A percentile compares a stretch with the other conserved stretches of the same genome.
Evolutionary conservation across 768 basidiomycete species (phyloP).

Genomic region (Boletellus sp.): DNA sequence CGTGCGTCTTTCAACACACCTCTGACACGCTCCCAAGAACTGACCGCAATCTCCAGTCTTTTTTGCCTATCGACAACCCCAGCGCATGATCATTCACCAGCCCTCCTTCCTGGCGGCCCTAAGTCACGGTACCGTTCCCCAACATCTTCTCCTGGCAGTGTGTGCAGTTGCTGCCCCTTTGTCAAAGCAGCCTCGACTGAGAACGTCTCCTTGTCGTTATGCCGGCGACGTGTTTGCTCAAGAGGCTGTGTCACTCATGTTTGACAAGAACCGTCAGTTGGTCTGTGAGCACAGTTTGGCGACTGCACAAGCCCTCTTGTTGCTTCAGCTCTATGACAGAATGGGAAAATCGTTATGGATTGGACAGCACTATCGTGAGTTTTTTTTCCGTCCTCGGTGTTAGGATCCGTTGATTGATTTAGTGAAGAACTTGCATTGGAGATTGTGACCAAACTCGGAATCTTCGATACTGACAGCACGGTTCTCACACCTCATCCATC

Average conservation of each 20-base stretch:
- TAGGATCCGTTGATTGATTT: conserved; percentile 12
- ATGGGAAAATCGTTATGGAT: conserved; percentile 36
- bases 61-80: conserved; percentile 78
- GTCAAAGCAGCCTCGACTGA: conserved; percentile 62
- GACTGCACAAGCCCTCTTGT: conserved; percentile 71
- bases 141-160: conserved; percentile 67
- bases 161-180: conserved; percentile 77
- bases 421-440: conserved; percentile 56
- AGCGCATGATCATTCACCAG: conserved; percentile 72
- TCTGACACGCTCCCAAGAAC: not conserved
- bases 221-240: conserved; percentile 53
- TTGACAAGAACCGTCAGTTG: conserved; percentile 60
- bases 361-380: conserved; percentile 31
- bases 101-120: conserved; percentile 70
- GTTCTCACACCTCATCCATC: conserved; percentile 56
- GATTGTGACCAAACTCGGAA: conserved; percentile 63
- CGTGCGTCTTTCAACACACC: conserved; percentile 40
- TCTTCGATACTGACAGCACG: conserved; percentile 60
- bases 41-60: conserved; percentile 49
- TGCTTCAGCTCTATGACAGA: conserved; percentile 67
- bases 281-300: conserved; percentile 60
- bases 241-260: conserved; percentile 65
- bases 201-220: conserved; percentile 50
- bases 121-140: conserved; percentile 62
- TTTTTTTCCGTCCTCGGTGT: not conserved